phyloP scores from a whole-genome alignment of 306 rosid genomes.

The Rubus idaeus region DNA sequence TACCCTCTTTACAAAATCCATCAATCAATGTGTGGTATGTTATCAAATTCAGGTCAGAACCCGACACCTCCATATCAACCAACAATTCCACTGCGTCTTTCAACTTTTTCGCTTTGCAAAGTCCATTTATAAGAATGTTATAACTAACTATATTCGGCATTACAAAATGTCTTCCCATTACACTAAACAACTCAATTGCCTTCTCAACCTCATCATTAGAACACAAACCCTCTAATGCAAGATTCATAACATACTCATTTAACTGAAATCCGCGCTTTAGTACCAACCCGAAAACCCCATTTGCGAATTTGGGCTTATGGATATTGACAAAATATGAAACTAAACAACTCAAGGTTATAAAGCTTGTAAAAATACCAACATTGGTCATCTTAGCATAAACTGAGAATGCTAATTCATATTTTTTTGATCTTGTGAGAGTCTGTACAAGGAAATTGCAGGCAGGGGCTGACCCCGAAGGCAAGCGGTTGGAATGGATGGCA shows the following conservation, averaged over 20 bases:
- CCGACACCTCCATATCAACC: slow-evolving; percentile 51
- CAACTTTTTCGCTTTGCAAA: slow-evolving; percentile 58
- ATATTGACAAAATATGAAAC: slow-evolving; percentile 51
- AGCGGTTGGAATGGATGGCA: slow-evolving; percentile 39
- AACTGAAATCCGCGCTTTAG: slow-evolving; percentile 57
- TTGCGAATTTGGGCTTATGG: slow-evolving; percentile 39
- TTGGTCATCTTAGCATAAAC: slow-evolving; percentile 52
- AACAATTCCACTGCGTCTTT: slow-evolving; percentile 59
- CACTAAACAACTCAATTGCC: slow-evolving; percentile 44
- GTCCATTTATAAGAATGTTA: slow-evolving; percentile 57
- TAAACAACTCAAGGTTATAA: slow-evolving; percentile 52
- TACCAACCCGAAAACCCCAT: slow-evolving; percentile 59
- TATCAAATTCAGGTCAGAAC: slow-evolving; percentile 44
- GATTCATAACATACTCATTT: slow-evolving; percentile 41
- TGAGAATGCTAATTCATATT: slow-evolving; percentile 40
- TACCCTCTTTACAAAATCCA: slow-evolving; percentile 62
- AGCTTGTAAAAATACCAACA: slow-evolving; percentile 40
- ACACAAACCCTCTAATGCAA: slow-evolving; percentile 62
- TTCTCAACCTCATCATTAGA: slow-evolving; percentile 38
- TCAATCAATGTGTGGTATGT: slow-evolving; percentile 56
- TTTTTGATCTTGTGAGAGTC: slow-evolving; percentile 46
- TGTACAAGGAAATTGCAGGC: slow-evolving; percentile 55
- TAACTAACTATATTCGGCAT: slow-evolving; percentile 50
- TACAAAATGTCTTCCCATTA: slow-evolving; percentile 44
- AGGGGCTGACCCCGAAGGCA: slow-evolving; percentile 36